Evolutionary conservation across 2,329 filamentous ascomycete genomes (phyloP).

Genomic region (Epicoccum nigrum): DNA sequence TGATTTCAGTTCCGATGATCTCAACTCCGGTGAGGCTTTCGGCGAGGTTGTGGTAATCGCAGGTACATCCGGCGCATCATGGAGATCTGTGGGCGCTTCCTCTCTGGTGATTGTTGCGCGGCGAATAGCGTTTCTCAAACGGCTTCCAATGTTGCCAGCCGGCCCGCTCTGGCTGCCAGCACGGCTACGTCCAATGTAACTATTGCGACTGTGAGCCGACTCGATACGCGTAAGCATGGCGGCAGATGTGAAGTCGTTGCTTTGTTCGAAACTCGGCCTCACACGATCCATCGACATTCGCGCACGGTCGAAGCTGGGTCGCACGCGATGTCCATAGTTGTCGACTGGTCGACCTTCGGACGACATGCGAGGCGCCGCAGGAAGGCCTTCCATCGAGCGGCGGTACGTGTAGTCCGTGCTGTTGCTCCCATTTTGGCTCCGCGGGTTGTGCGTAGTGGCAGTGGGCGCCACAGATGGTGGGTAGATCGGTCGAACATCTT

Average conservation of each 20-base stretch:
- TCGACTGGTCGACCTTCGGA: constrained; percentile 28
- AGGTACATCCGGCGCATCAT: constrained; percentile 25
- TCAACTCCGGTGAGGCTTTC: constrained; percentile 4
- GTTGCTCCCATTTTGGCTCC: constrained; percentile 90
- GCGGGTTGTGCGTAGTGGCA: constrained; percentile 70
- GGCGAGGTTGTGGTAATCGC: constrained; percentile 12
- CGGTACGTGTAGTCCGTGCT: constrained; percentile 83
- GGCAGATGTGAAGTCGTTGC: constrained; percentile 89
- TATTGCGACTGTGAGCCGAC: constrained; percentile 58
- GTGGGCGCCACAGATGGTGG: constrained; percentile 85
- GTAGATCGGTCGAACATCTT: constrained; percentile 92
- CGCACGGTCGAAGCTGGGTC: constrained; percentile 88
- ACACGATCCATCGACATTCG: constrained; percentile 86
- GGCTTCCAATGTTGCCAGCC: constrained; percentile 22
- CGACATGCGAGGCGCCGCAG: constrained; percentile 39
- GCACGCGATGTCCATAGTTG: constrained; percentile 50
- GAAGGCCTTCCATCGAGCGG: constrained; percentile 42
- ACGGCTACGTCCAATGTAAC: constrained; percentile 18
- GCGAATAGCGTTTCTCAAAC: constrained; percentile 34
- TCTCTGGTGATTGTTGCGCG: constrained; percentile 38
- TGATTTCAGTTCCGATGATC: constrained; percentile 14
- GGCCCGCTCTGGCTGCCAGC: constrained; percentile 16
- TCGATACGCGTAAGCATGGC: constrained; percentile 85
- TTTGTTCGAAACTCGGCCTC: constrained; percentile 82
- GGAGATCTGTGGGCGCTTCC: constrained; percentile 30